A percentile compares a stretch with the other conserved stretches of the same genome.
These are phyloP conservation scores for Coemansia sp. DNA, from an alignment of 192 early-diverging fungal genomes.

Conservation along the genomic window DNA sequence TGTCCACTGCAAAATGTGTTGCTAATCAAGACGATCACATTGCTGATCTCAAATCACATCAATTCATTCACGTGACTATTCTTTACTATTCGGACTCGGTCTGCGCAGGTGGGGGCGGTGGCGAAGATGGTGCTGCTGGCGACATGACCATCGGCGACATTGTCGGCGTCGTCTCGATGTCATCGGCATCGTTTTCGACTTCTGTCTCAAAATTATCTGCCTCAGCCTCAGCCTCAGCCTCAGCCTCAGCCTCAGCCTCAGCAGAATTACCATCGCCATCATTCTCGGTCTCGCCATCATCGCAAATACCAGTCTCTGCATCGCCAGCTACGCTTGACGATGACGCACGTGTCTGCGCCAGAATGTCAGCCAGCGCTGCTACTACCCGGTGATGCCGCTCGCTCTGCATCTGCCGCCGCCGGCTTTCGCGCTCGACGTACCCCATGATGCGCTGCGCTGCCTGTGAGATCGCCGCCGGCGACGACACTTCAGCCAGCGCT, in stretches of 20 bases:
- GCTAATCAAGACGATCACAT: too few relatives aligned
- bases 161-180: constrained; percentile 16
- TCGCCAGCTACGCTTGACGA: constrained; percentile 36
- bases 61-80: neutral
- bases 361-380: constrained; percentile 39
- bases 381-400: constrained; percentile 41
- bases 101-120: neutral
- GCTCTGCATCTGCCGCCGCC: constrained; percentile 43
- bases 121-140: neutral
- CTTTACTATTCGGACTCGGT: neutral
- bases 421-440: constrained; percentile 48
- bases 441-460: constrained; percentile 39
- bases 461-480: constrained; percentile 24
- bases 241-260: neutral
- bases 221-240: neutral
- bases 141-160: constrained; percentile 9
- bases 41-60: too few relatives aligned
- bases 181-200: neutral
- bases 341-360: constrained; percentile 22
- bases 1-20: neutral
- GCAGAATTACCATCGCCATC: too few relatives aligned
- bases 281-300: constrained; percentile 7
- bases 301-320: constrained; percentile 13
- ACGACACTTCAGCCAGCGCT: constrained; percentile 21
- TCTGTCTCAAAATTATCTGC: neutral